phyloP scores from a whole-genome alignment of 2,329 filamentous ascomycete genomes.

The Aureobasidium vineae region DNA sequence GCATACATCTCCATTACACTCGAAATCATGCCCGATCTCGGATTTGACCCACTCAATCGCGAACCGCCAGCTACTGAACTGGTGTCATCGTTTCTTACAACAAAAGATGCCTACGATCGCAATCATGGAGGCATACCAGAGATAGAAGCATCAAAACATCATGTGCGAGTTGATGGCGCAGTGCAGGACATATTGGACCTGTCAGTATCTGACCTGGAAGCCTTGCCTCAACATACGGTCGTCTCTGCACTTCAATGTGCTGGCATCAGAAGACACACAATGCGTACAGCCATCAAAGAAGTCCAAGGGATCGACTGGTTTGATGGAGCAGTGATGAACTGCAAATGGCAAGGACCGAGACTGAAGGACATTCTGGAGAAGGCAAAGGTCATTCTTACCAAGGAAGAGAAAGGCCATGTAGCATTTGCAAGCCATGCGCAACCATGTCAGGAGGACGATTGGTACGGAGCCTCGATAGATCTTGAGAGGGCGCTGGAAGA shows the following conservation, averaged over 20 bases:
- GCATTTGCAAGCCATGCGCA: conserved; percentile 56
- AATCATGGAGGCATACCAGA: conserved; percentile 35
- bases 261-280: conserved; percentile 60
- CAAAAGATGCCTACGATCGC: conserved; percentile 54
- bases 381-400: conserved; percentile 44
- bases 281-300: conserved; percentile 59
- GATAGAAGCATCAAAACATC: conserved; percentile 38
- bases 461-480: conserved; percentile 55
- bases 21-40: conserved; percentile 22
- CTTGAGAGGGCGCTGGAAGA: conserved; percentile 51
- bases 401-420: conserved; percentile 48
- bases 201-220: conserved; percentile 48
- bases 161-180: conserved; percentile 51
- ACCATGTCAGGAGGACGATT: conserved; percentile 56
- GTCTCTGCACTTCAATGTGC: conserved; percentile 60
- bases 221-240: conserved; percentile 55
- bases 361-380: conserved; percentile 53
- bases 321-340: conserved; percentile 61
- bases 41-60: conserved; percentile 47
- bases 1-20: background rate
- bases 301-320: conserved; percentile 61
- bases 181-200: conserved; percentile 48
- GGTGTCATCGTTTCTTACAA: conserved; percentile 53
- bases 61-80: conserved; percentile 49
- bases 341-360: conserved; percentile 55